phyloP scores from a whole-genome alignment of 164 flowering plant species.

The Stephania yunnanensis region DNA sequence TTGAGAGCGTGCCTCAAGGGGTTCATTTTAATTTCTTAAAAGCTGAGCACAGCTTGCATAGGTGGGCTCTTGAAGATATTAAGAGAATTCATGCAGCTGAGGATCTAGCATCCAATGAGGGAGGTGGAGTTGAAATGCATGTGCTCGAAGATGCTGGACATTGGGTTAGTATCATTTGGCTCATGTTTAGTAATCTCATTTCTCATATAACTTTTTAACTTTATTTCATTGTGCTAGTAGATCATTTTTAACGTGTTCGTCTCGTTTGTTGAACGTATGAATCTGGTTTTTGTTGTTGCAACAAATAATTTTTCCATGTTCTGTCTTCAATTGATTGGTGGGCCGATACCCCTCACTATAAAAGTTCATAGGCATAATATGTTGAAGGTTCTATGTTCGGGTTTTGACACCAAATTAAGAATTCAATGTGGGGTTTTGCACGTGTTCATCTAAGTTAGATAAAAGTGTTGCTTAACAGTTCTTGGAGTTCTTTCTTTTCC shows the following conservation, averaged over 20 bases:
- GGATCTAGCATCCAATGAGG: conserved; percentile 73
- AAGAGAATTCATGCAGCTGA: conserved; percentile 92
- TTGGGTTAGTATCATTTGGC: conserved; percentile 51
- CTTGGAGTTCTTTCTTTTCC: no score
- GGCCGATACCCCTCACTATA: no score
- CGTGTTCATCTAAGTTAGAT: no score
- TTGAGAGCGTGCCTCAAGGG: conserved; percentile 86
- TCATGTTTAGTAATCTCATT: not conserved
- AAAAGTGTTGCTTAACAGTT: no score
- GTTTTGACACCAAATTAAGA: no score
- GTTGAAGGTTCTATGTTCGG: no score
- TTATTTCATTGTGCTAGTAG: no score
- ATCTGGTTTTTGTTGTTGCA: not conserved
- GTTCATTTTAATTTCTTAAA: conserved; percentile 85
- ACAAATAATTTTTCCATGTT: not conserved
- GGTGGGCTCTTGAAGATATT: conserved; percentile 95
- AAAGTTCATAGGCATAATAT: no score
- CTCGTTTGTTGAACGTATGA: not conserved
- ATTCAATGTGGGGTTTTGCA: no score
- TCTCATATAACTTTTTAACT: not conserved
- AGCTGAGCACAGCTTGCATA: conserved; percentile 92
- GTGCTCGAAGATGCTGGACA: conserved; percentile 99
- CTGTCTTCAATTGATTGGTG: no score
- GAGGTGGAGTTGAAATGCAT: conserved; percentile 93
- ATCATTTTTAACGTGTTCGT: not conserved